Base-by-base conservation (phyloP, 768 basidiomycete species). In the Myochromella boudieri region DNA sequence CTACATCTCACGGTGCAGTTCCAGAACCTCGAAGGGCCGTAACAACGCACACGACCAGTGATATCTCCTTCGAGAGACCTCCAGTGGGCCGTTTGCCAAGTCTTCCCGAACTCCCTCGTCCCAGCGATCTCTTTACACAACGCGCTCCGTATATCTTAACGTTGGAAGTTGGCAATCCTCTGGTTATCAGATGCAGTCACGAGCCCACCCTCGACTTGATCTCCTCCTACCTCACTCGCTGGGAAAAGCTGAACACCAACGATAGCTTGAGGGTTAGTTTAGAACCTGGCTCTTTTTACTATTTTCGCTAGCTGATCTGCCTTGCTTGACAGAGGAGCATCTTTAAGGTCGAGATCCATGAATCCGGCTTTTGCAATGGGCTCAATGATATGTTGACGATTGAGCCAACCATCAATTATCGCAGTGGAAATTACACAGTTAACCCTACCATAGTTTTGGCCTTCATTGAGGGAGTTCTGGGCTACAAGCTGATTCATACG, bases 391-490 rank as follows among this genome's bases (percentile, higher is more conserved):
- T 55, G 1, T 41, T 72, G 40, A 55, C 55, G 1, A 65, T 72
- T 20, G 67, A 69, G 42, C 65, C 65, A 4, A 49, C 48, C 37
- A 50, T 59, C 38, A 55, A 51, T 15, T 54, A 53, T 25, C 39
- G 52, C 15, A 50, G 26, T 37, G 36, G 41, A 20, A 29, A 46
- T 7, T 27, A 18, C 10, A 44, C 51, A 6, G 51, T 68, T 15
- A 72, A 72, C 49, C 69, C 70, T 3, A 55, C 66, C 0, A 37
- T 70, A 8, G 46, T 71, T 11, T 52, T 74, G 12, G 63, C 68
- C 2, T 72, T 71, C 43, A 59, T 74, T 11, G 70, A 74, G 56
- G 68, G 69, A 2, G 61, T 68, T 3, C 52, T 72, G 51, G 66
- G 67, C 12, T 73, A 68, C 52, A 60, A 65, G 47, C 56, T 68